phyloP scores from a whole-genome alignment of 768 basidiomycete genomes.

The Leccinum aurantiacum region DNA sequence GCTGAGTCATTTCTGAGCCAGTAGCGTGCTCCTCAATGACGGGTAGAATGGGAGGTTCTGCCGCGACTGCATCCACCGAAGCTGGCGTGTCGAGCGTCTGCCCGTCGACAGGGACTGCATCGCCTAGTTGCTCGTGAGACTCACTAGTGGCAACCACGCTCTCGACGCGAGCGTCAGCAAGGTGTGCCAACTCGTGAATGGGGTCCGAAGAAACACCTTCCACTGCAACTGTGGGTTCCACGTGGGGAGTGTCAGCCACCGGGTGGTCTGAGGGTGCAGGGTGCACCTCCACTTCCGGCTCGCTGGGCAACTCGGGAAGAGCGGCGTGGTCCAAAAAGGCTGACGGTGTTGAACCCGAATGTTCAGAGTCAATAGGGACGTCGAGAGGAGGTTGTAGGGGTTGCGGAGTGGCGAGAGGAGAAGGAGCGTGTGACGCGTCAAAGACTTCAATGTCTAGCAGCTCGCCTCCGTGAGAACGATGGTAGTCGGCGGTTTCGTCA shows the following conservation, averaged over 20 bases:
- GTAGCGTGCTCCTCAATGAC: constrained; percentile 5
- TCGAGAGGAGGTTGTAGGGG: constrained; percentile 17
- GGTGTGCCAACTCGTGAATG: constrained; percentile 5
- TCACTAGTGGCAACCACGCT: constrained; percentile 17
- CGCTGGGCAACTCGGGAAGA: constrained; percentile 5
- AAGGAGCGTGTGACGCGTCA: constrained; percentile 37
- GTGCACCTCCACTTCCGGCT: constrained; percentile 14
- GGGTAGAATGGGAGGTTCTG: constrained; percentile 3
- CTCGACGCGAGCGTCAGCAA: constrained; percentile 10
- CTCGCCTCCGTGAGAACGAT: constrained; percentile 25
- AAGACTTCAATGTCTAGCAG: constrained; percentile 42
- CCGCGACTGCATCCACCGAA: constrained; percentile 6
- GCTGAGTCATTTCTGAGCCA: constrained; percentile 13
- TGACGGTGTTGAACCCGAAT: neutral
- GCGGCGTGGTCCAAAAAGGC: constrained; percentile 8
- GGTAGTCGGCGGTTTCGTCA: constrained; percentile 33
- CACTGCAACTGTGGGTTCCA: constrained; percentile 15
- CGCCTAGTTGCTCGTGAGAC: constrained; percentile 18
- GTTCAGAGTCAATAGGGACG: constrained; percentile 20
- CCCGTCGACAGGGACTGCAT: neutral
- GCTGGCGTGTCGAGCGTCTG: constrained; percentile 9
- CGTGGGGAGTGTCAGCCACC: constrained; percentile 16
- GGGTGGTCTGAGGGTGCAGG: constrained; percentile 17
- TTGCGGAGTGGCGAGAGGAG: constrained; percentile 25
- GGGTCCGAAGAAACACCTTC: constrained; percentile 11